Percentiles rank a stretch among this genome's conserved stretches.
These are phyloP conservation scores for Bisporella sp. DNA, from an alignment of 2,329 filamentous ascomycete species.

Conservation along the genomic window DNA sequence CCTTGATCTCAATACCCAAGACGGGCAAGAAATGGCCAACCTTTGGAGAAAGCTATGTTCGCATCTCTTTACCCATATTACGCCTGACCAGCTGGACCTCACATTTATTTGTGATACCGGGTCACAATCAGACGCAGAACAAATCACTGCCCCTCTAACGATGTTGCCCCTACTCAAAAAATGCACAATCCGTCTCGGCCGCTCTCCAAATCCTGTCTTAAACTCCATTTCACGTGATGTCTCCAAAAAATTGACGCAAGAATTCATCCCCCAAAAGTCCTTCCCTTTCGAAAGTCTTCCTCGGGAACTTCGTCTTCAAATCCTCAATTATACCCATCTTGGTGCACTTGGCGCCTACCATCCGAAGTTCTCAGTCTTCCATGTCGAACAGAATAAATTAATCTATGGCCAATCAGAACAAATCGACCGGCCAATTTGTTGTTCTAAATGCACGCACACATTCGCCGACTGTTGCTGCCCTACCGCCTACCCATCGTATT, in stretches of 20 bases:
- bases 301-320: not conserved
- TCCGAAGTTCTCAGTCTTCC: not conserved
- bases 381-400: not conserved
- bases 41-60: no score
- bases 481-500: not conserved
- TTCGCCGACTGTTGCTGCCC: conserved; percentile 1
- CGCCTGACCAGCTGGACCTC: not conserved
- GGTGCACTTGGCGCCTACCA: not conserved
- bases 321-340: not conserved
- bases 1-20: no score
- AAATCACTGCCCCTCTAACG: not conserved
- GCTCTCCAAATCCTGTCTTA: not conserved
- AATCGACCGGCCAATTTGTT: not conserved
- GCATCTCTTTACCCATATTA: not conserved
- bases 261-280: not conserved
- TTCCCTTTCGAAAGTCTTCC: not conserved
- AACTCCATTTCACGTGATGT: not conserved
- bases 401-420: not conserved
- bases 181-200: not conserved
- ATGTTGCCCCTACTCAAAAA: not conserved
- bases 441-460: not conserved
- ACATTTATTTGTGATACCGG: conserved; percentile 1
- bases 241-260: not conserved
- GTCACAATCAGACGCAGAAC: not conserved
- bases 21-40: no score